Evolutionary conservation across 164 flowering plant genomes (phyloP), one percentile per base, ranked within the genome.

Genomic region (Chimonanthus praecox): DNA sequence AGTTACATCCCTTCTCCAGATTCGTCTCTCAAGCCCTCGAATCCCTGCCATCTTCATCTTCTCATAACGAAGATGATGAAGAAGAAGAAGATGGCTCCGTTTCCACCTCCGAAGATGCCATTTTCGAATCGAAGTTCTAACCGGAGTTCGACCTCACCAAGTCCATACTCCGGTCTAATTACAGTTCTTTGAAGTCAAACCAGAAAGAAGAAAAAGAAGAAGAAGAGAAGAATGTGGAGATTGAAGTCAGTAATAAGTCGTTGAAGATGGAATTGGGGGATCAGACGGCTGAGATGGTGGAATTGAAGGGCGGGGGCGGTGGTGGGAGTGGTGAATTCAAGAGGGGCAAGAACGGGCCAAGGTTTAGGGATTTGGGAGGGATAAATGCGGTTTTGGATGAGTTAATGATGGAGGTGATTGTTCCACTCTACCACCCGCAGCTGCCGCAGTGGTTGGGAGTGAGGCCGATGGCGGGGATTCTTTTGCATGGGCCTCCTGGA

Each of bases 401-500:
- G 72, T 77, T 95, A 88, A 82, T 74, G 72, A 85, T 83, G 91
- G 89, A 93, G 73, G 89, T 95, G 49, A 70, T 95, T 47, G 84
- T 88, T 58, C 97, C 99, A 0, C 77, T 93, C 61, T 87, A 69
- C 71, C 88, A 88, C 79, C 97, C 97, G 0, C 80, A 89, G 71
- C 54, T 93, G 77, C 87, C 86, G 0, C 70, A 63, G 74, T 72
- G 82, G 80, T 77, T 95, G n/a, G 98, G 98, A 2, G 94, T 93
- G 47, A 81, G 72, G 64, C 98, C 98, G 0, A 78, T 87, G 78
- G 72, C 89, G 3, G 99, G 97, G 63, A 88, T 95, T 83, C 79
- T 95, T 70, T 77, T 95, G 51, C 90, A 92, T 33, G 99, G 99
- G 3, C 98, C 97, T 0, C 98, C 99, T 15, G 99, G 99, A 0